Evolutionary conservation across 2,329 filamentous ascomycete genomes (phyloP).

Genomic region (Colletotrichum sp.): DNA sequence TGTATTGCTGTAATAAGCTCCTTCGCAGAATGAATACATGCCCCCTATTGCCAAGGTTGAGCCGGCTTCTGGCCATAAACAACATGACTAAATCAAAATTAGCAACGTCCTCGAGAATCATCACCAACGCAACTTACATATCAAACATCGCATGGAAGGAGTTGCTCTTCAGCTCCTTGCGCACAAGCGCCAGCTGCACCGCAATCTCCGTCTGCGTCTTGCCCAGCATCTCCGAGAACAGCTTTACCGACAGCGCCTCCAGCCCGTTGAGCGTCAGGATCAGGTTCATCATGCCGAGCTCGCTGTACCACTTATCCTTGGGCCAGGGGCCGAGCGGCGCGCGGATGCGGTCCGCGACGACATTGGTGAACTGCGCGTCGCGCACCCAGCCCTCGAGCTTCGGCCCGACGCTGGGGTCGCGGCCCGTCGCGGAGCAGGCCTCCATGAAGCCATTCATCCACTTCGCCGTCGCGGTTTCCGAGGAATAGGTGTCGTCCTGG

Average conservation of each 20-base stretch:
- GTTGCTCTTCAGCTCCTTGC: conserved; percentile 31
- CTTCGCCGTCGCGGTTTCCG: background rate
- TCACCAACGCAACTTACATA: conserved; percentile 17
- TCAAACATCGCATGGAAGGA: conserved; percentile 29
- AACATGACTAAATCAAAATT: background rate
- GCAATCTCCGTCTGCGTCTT: conserved; percentile 29
- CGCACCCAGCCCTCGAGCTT: conserved; percentile 34
- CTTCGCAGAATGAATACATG: background rate
- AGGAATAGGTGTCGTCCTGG: conserved; percentile 26
- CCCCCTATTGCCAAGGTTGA: background rate
- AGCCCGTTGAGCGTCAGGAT: conserved; percentile 24
- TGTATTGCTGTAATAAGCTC: rapidly evolving
- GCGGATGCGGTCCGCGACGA: conserved; percentile 32
- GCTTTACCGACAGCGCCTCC: conserved; percentile 27
- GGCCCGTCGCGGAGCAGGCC: conserved; percentile 28
- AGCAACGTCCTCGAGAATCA: background rate
- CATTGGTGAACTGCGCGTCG: conserved; percentile 41
- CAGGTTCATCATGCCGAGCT: conserved; percentile 31
- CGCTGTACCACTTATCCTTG: conserved; percentile 31
- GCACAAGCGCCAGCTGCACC: conserved; percentile 30
- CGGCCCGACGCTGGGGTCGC: conserved; percentile 35
- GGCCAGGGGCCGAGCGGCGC: conserved; percentile 41
- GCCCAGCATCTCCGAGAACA: conserved; percentile 33
- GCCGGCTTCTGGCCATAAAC: background rate
- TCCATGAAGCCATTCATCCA: conserved; percentile 24